These are phyloP conservation scores for Plasmodium reichenowi DNA, from an alignment of 169 alveolate species.

Conservation along the genomic window DNA sequence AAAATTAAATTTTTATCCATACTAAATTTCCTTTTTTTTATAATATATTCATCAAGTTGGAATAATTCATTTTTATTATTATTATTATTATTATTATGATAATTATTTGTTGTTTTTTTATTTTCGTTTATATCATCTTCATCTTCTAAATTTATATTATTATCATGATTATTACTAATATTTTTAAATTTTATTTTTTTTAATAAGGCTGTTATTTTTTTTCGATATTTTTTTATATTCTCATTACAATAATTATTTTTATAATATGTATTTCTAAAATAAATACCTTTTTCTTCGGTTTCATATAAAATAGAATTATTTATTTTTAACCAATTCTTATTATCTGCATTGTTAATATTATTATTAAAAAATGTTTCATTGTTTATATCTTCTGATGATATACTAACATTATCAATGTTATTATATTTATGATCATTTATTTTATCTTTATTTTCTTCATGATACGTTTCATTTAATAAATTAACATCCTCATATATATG, in stretches of 20 bases:
- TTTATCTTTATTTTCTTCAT: neutral
- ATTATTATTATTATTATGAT: neutral
- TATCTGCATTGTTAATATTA: neutral
- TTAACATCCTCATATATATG: constrained; percentile 16
- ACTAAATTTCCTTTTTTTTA: constrained; percentile 26
- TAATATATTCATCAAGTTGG: constrained; percentile 30
- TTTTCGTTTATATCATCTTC: constrained; percentile 2
- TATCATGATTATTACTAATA: neutral
- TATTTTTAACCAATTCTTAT: neutral
- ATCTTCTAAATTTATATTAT: too few relatives aligned
- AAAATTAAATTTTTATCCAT: constrained; percentile 18
- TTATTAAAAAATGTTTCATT: neutral
- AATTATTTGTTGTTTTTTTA: constrained; percentile 13
- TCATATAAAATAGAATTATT: neutral
- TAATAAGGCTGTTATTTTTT: neutral
- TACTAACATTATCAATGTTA: neutral
- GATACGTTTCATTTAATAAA: neutral
- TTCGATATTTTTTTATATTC: neutral
- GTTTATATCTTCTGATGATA: neutral
- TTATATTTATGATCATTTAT: neutral
- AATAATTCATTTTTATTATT: constrained; percentile 5
- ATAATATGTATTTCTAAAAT: neutral
- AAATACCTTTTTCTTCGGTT: neutral
- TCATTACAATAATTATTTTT: neutral
- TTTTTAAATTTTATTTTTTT: neutral